A percentile compares a stretch with the other conserved stretches of the same genome.
Evolutionary conservation across 352 stramenopile genomes (phyloP).

Genomic region (Phytopythium cucurbitacearum): DNA sequence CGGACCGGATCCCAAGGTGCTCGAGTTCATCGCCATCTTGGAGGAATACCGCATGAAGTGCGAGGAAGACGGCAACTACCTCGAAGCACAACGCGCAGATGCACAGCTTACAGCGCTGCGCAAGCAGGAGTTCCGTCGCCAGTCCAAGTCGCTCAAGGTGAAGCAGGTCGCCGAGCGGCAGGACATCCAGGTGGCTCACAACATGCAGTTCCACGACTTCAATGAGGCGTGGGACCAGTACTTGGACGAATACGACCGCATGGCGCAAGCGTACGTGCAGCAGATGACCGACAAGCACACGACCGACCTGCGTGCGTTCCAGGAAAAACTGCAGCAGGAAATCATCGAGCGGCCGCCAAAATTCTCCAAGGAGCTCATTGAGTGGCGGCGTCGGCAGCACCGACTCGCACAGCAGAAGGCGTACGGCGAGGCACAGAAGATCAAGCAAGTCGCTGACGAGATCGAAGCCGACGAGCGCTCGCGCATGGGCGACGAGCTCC

Average conservation of each 20-base stretch:
- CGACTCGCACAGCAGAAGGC: slow-evolving; percentile 92
- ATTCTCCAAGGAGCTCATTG: slow-evolving; percentile 92
- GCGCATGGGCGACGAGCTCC: slow-evolving; percentile 85
- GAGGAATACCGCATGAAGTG: slow-evolving; percentile 94
- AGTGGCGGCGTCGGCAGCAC: slow-evolving; percentile 93
- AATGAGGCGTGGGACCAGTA: slow-evolving; percentile 94
- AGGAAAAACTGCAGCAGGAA: slow-evolving; percentile 86
- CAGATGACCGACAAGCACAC: slow-evolving; percentile 93
- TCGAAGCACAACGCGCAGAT: slow-evolving; percentile 89
- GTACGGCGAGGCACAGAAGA: slow-evolving; percentile 93
- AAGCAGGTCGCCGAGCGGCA: slow-evolving; percentile 90
- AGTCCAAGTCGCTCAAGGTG: slow-evolving; percentile 89
- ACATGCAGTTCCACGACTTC: slow-evolving; percentile 95
- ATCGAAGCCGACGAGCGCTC: slow-evolving; percentile 90
- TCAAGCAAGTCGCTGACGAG: slow-evolving; percentile 93
- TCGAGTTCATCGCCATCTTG: slow-evolving; percentile 92
- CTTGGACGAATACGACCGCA: slow-evolving; percentile 93
- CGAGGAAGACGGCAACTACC: slow-evolving; percentile 92
- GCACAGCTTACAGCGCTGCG: slow-evolving; percentile 84
- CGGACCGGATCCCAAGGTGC: slow-evolving; percentile 86
- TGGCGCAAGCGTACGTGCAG: slow-evolving; percentile 92
- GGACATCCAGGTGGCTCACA: slow-evolving; percentile 94
- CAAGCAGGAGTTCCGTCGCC: slow-evolving; percentile 90
- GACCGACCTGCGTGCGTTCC: slow-evolving; percentile 79
- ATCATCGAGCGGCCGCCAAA: slow-evolving; percentile 87